These are phyloP conservation scores for Suillus sp. DNA, from an alignment of 768 basidiomycete species.

Conservation along the genomic window DNA sequence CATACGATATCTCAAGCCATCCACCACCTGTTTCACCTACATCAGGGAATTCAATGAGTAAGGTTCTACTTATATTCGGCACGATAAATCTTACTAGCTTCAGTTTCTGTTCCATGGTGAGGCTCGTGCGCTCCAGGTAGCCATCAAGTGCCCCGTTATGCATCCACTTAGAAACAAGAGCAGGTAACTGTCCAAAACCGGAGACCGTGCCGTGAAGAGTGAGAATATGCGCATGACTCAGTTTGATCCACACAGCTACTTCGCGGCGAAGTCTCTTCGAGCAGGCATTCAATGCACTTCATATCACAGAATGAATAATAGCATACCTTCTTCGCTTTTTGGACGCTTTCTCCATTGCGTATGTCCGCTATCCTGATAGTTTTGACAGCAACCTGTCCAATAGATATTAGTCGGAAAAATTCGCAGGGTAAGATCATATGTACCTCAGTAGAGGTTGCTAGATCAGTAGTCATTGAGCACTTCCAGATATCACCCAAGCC, in stretches of 20 bases:
- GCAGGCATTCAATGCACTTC: not conserved
- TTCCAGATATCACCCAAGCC: not conserved
- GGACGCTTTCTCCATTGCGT: not conserved
- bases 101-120: constrained; percentile 1
- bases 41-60: not conserved
- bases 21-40: constrained; percentile 2
- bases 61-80: not conserved
- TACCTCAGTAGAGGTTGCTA: not conserved
- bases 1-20: constrained; percentile 4
- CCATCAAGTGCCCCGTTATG: not conserved
- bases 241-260: not conserved
- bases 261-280: constrained; percentile 1
- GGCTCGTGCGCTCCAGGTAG: not conserved
- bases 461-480: not conserved
- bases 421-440: not conserved
- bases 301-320: not conserved
- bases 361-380: not conserved
- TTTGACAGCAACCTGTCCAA: constrained; percentile 7
- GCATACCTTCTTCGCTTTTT: not conserved
- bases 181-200: not conserved
- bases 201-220: constrained; percentile 2
- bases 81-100: not conserved
- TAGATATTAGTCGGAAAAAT: not conserved
- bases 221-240: not conserved
- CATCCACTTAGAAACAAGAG: constrained; percentile 4